Percentiles rank a stretch among this genome's conserved stretches.
phyloP scores from a whole-genome alignment of 805 yeast genomes.

The Kodamaea kakaduensis region DNA sequence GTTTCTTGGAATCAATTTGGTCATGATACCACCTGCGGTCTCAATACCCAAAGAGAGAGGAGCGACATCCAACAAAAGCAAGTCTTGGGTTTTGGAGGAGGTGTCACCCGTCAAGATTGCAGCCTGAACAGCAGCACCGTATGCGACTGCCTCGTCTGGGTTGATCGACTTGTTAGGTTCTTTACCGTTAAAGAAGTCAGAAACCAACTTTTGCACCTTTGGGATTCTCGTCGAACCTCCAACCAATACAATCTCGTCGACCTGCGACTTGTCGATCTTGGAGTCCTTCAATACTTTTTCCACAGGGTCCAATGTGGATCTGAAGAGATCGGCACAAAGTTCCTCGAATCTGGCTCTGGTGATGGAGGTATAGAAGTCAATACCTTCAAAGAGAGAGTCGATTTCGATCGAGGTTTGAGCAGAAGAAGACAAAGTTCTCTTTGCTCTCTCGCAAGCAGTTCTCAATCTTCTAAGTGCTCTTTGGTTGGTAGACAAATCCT shows the following conservation, averaged over 20 bases:
- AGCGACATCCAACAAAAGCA: slow-evolving; percentile 81
- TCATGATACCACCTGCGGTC: slow-evolving; percentile 97
- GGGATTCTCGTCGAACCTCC: slow-evolving; percentile 99
- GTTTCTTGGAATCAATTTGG: slow-evolving; percentile 90
- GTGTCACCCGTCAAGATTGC: slow-evolving; percentile 92
- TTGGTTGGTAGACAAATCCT: slow-evolving; percentile 75
- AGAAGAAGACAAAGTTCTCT: slow-evolving; percentile 92
- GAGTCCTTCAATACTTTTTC: slow-evolving; percentile 94
- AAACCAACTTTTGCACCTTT: slow-evolving; percentile 91
- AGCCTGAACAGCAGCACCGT: slow-evolving; percentile 99
- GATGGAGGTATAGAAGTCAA: slow-evolving; percentile 91
- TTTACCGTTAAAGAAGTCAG: slow-evolving; percentile 88
- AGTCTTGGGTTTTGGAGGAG: slow-evolving; percentile 43
- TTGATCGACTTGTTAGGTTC: slow-evolving; percentile 95
- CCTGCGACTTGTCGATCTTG: slow-evolving; percentile 77
- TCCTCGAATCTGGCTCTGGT: slow-evolving; percentile 99
- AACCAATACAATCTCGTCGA: slow-evolving; percentile 92
- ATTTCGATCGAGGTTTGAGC: slow-evolving; percentile 95
- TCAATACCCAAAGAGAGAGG: slow-evolving; percentile 95
- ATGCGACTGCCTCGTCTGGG: slow-evolving; percentile 99
- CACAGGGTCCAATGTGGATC: slow-evolving; percentile 92
- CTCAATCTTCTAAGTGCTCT: slow-evolving; percentile 90
- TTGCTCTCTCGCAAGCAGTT: slow-evolving; percentile 98
- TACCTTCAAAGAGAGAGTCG: slow-evolving; percentile 91
- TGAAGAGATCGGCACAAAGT: slow-evolving; percentile 86